Evolutionary conservation across 768 basidiomycete species (phyloP).

Genomic region (Lentinula boryana): DNA sequence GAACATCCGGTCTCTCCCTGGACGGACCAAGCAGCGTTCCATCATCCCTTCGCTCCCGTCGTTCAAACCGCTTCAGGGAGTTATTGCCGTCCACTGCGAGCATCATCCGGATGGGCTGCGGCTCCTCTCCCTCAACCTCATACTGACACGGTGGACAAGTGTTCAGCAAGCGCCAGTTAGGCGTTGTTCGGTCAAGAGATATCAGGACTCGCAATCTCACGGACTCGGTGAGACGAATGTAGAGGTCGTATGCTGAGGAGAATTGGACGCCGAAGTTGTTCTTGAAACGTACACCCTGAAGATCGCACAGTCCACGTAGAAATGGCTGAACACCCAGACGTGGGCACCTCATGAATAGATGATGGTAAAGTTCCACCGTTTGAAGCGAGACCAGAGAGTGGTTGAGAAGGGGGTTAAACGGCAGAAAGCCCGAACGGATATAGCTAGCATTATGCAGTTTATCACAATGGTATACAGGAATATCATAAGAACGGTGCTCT

Average conservation of each 20-base stretch:
- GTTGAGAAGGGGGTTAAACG: constrained; percentile 16
- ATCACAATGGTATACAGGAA: too few relatives aligned
- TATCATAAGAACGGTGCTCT: too few relatives aligned
- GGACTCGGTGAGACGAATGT: constrained; percentile 10
- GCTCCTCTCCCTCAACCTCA: background rate
- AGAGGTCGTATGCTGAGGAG: constrained; percentile 19
- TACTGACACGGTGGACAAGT: constrained; percentile 23
- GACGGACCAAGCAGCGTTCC: background rate
- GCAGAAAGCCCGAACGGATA: constrained; percentile 18
- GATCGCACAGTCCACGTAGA: constrained; percentile 21
- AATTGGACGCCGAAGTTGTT: constrained; percentile 16
- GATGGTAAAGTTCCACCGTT: constrained; percentile 18
- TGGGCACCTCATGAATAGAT: constrained; percentile 13
- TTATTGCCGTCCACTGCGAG: too few relatives aligned
- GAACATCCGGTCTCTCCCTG: constrained; percentile 11
- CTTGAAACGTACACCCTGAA: constrained; percentile 17
- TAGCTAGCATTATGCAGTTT: constrained; percentile 9
- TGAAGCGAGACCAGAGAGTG: constrained; percentile 14
- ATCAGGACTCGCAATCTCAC: constrained; percentile 11
- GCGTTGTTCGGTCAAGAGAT: constrained; percentile 16
- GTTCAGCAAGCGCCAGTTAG: constrained; percentile 19
- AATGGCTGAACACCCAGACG: constrained; percentile 21
- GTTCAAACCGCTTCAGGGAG: too few relatives aligned
- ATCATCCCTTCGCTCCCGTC: too few relatives aligned
- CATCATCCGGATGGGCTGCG: too few relatives aligned